Conservation (phyloP, 345 rosid species). For the Boechera stricta region DNA sequence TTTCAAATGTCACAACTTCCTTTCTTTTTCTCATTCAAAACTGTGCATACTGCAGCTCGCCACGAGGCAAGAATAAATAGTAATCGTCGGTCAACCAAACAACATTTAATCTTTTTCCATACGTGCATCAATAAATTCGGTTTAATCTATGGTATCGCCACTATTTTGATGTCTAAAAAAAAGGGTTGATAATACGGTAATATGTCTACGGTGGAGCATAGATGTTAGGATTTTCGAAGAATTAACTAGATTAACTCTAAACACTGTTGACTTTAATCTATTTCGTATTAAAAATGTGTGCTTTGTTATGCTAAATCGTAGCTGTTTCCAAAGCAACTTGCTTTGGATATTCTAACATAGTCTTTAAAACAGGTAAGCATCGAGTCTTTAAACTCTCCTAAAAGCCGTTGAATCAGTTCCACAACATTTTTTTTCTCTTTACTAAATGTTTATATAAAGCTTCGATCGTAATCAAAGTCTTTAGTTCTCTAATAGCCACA, state of each 20-base stretch:
- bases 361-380: conserved; percentile 40
- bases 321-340: conserved; percentile 42
- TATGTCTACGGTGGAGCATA: too few relatives aligned
- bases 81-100: too few relatives aligned
- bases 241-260: neutral
- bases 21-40: too few relatives aligned
- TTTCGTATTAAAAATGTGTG: neutral
- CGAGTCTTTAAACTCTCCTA: conserved; percentile 43
- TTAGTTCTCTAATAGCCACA: conserved; percentile 8
- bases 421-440: conserved; percentile 2
- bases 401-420: conserved; percentile 36
- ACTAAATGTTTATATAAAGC: neutral
- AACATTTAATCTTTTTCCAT: too few relatives aligned
- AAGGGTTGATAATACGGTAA: too few relatives aligned
- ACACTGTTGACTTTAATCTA: conserved; percentile 40
- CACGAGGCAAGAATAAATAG: too few relatives aligned
- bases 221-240: too few relatives aligned
- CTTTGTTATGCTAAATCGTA: conserved; percentile 39
- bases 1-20: too few relatives aligned
- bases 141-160: too few relatives aligned
- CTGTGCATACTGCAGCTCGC: too few relatives aligned
- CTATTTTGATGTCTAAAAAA: too few relatives aligned
- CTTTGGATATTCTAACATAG: conserved; percentile 35
- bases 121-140: too few relatives aligned
- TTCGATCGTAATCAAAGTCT: conserved; percentile 15